Evolutionary conservation across 2,329 filamentous ascomycete species (phyloP).

Genomic region (Coleophoma crateriformis): DNA sequence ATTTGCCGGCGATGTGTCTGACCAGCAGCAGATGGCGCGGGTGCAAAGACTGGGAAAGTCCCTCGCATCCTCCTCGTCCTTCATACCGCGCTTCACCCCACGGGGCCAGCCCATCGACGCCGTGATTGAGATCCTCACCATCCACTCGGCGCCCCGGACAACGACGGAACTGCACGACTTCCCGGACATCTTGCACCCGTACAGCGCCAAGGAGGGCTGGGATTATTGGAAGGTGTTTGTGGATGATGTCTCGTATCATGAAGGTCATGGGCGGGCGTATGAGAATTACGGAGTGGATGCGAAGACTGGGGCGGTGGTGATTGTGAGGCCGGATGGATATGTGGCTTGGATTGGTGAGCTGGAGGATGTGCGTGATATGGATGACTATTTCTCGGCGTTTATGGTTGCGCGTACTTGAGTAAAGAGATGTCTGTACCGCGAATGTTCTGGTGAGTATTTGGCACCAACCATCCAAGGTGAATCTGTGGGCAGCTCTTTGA

Average conservation of each 20-base stretch:
- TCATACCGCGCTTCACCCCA: conserved; percentile 41
- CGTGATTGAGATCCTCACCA: conserved; percentile 53
- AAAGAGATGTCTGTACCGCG: no score
- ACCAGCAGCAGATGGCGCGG: conserved; percentile 34
- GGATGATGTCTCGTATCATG: conserved; percentile 46
- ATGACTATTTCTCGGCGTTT: conserved; percentile 9
- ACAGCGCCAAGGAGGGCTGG: conserved; percentile 40
- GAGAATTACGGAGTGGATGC: conserved; percentile 19
- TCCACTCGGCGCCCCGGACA: conserved; percentile 47
- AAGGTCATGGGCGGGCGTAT: conserved; percentile 37
- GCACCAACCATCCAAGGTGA: no score
- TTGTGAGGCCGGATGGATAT: conserved; percentile 23
- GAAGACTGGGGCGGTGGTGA: conserved; percentile 15
- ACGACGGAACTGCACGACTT: conserved; percentile 44
- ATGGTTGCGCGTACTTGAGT: conserved; percentile 1
- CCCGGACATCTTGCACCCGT: conserved; percentile 40
- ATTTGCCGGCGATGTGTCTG: conserved; percentile 53
- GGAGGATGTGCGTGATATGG: conserved; percentile 18
- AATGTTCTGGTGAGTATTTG: no score
- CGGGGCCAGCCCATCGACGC: conserved; percentile 32
- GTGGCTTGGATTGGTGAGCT: conserved; percentile 30
- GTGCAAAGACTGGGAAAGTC: conserved; percentile 41
- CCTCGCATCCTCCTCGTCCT: conserved; percentile 29
- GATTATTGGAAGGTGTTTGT: conserved; percentile 51
- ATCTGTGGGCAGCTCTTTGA: no score